These are phyloP conservation scores for Wickerhamomyces tratensis DNA, from an alignment of 805 yeast species.

Conservation along the genomic window DNA sequence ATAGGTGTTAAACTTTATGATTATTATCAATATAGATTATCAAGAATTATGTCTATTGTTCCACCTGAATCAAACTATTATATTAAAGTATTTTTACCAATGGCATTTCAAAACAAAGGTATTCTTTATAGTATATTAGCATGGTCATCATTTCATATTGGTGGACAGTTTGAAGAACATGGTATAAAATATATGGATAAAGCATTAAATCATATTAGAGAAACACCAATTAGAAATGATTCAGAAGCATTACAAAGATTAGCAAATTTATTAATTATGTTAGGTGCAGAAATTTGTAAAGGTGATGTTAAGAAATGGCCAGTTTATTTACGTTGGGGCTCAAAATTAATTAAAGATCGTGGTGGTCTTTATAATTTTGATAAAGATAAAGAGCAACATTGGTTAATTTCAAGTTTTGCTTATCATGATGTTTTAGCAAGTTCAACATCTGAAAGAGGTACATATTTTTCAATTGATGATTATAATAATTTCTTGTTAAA, in stretches of 20 bases:
- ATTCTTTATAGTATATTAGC: conserved; percentile 44
- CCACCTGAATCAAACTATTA: conserved; percentile 43
- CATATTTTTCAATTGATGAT: conserved; percentile 53
- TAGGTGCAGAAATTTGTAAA: conserved; percentile 75
- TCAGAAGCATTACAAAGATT: conserved; percentile 28
- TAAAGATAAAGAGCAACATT: conserved; percentile 47
- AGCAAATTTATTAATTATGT: conserved; percentile 57
- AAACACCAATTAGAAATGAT: conserved; percentile 19
- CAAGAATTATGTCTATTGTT: conserved; percentile 36
- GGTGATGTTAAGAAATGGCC: conserved; percentile 80
- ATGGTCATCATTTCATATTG: conserved; percentile 38
- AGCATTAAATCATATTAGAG: conserved; percentile 34
- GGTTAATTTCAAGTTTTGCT: conserved; percentile 70
- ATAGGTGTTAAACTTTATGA: conserved; percentile 35
- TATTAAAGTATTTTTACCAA: conserved; percentile 37
- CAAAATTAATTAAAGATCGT: conserved; percentile 44
- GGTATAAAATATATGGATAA: conserved; percentile 38
- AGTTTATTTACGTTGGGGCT: conserved; percentile 53
- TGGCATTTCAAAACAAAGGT: conserved; percentile 40
- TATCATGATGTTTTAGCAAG: conserved; percentile 72
- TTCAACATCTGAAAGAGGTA: conserved; percentile 47
- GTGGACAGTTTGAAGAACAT: conserved; percentile 28
- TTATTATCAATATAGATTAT: conserved; percentile 39
- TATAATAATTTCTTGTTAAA: conserved; percentile 41
- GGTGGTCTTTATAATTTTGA: conserved; percentile 53